Percentiles rank a stretch among this genome's conserved stretches.
phyloP scores from a whole-genome alignment of 164 flowering plant species.

The Piper longum region DNA sequence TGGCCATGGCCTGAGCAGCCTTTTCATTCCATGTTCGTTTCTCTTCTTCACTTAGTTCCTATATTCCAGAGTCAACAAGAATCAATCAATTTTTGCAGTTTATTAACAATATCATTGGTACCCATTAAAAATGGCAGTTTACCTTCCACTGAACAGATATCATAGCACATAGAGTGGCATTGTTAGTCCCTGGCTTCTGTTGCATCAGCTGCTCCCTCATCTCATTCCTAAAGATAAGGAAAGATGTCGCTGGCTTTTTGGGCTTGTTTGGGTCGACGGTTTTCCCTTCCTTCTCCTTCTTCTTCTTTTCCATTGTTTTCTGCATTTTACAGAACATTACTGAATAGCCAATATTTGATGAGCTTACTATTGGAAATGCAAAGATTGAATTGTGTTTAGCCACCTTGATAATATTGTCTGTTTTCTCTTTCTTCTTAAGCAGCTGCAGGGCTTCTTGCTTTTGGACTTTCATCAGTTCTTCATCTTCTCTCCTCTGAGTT shows the following conservation, averaged over 20 bases:
- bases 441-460: slow-evolving; percentile 84
- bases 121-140: neutral
- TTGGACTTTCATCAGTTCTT: slow-evolving; percentile 63
- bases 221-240: slow-evolving; percentile 70
- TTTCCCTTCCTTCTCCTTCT: slow-evolving; percentile 30
- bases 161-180: slow-evolving; percentile 48
- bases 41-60: slow-evolving; percentile 65
- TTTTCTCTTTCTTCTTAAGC: slow-evolving; percentile 87
- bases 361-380: neutral
- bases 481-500: slow-evolving; percentile 41
- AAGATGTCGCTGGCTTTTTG: slow-evolving; percentile 83
- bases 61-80: neutral
- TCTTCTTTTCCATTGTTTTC: slow-evolving; percentile 68
- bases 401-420: slow-evolving; percentile 75
- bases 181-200: slow-evolving; percentile 51
- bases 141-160: slow-evolving; percentile 94
- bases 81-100: neutral
- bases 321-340: slow-evolving; percentile 5
- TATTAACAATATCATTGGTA: neutral
- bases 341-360: neutral
- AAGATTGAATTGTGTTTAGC: neutral
- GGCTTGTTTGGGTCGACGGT: slow-evolving; percentile 76
- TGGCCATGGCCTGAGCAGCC: slow-evolving; percentile 69
- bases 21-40: slow-evolving; percentile 50
- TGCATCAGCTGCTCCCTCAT: slow-evolving; percentile 45